Evolutionary conservation across 441 rosid genomes (phyloP).

Genomic region (Rhodomyrtus psidioides): DNA sequence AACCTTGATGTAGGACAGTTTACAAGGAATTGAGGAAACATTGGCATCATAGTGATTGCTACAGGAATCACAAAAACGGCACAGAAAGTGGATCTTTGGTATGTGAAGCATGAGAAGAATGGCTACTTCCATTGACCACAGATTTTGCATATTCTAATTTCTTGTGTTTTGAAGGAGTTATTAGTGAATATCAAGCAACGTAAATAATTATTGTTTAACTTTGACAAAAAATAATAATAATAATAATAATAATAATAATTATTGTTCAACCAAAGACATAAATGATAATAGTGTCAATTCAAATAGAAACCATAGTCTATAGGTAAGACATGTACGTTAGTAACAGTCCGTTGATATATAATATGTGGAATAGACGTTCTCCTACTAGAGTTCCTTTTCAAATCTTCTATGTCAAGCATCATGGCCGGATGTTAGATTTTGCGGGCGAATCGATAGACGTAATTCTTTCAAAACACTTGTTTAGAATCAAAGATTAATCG

Average conservation of each 20-base stretch:
- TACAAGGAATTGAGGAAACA: background rate
- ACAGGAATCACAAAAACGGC: background rate
- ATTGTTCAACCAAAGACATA: background rate
- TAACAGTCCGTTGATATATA: background rate
- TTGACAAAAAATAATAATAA: too few relatives aligned
- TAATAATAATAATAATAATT: too few relatives aligned
- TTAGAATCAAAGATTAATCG: background rate
- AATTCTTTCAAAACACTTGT: background rate
- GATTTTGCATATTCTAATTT: background rate
- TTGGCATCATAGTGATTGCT: background rate
- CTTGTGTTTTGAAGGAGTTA: background rate
- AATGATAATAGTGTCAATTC: background rate
- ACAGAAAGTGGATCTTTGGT: background rate
- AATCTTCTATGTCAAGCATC: background rate
- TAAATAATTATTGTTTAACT: background rate
- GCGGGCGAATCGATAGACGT: background rate
- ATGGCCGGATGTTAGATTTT: background rate
- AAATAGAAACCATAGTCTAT: background rate
- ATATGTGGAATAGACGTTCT: background rate
- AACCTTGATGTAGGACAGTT: background rate
- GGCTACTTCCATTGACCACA: background rate
- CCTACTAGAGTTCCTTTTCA: background rate
- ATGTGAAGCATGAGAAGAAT: background rate
- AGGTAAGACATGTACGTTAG: background rate
- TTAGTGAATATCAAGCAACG: background rate